Conservation (phyloP, 169 alveolate genomes). For the Cryptosporidium ryanae region DNA sequence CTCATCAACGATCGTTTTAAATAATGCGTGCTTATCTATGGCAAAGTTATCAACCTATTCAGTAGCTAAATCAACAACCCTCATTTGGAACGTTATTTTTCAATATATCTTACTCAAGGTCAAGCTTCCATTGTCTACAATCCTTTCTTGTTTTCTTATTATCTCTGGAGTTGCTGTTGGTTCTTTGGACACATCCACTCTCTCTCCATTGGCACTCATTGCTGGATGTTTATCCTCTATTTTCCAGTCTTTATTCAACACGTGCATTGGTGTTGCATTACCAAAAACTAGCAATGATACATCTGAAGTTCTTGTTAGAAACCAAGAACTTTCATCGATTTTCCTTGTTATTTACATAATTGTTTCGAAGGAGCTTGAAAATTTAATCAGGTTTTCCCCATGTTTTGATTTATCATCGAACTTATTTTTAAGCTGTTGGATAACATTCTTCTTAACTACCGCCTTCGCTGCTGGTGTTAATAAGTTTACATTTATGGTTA, state of each 20-base stretch:
- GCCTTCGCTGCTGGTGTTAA: conserved; percentile 69
- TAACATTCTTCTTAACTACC: conserved; percentile 32
- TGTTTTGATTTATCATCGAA: conserved; percentile 47
- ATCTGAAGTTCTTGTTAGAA: conserved; percentile 64
- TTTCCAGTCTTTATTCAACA: conserved; percentile 63
- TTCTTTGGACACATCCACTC: conserved; percentile 52
- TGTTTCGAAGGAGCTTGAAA: conserved; percentile 44
- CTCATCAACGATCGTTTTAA: conserved; percentile 44
- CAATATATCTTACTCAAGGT: conserved; percentile 45
- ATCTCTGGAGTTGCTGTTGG: conserved; percentile 63
- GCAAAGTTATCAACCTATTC: conserved; percentile 71
- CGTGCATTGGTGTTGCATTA: conserved; percentile 62
- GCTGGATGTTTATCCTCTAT: conserved; percentile 69
- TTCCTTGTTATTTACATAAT: conserved; percentile 27
- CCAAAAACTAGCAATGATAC: conserved; percentile 66
- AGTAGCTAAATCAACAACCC: conserved; percentile 68
- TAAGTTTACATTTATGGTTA: conserved; percentile 70
- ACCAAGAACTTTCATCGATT: conserved; percentile 55
- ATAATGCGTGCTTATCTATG: conserved; percentile 51
- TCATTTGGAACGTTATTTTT: conserved; percentile 66
- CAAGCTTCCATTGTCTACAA: conserved; percentile 40
- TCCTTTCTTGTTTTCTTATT: conserved; percentile 44
- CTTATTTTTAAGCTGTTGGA: conserved; percentile 52
- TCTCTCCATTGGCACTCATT: conserved; percentile 59
- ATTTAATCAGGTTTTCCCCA: conserved; percentile 47